Evolutionary conservation across 345 rosid species (phyloP), one percentile per base, ranked within the genome.

Genomic region (Leavenworthia alabamica): DNA sequence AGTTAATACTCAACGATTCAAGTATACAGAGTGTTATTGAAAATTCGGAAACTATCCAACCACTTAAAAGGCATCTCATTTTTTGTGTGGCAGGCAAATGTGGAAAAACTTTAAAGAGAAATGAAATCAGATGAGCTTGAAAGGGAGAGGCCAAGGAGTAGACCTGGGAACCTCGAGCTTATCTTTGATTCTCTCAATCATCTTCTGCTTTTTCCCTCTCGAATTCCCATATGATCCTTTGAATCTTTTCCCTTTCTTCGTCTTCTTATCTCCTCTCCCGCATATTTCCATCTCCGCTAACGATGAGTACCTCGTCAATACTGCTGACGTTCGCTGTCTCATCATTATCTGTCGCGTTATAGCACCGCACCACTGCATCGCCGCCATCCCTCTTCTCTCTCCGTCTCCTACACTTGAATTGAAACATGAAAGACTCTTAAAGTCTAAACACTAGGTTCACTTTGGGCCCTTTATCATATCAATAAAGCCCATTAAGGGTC

Each of bases 71-170:
- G 43, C 31, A 37, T 55, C 57, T 26, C n/a, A n/a, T n/a, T 17
- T 50, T 37, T 12, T 19, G 17, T 20, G n/a, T n/a, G n/a, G n/a
- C n/a, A n/a, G 11, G 13, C 35, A 47, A 46, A 45, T 1, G 49
- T 20, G 19, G 36, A 31, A 28, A 54, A 29, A 51, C 64, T 44
- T 29, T 63, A 37, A 5, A 19, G 35, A 22, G 40, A 48, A 16
- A 39, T 29, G 1, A 20, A 1, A 19, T 78, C 73, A 93, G 62
- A 89, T 86, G 81, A 93, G 89, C 83, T 87, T 93, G 84, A 93
- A 94, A 68, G 96, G 96, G 24, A 90, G 95, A 73, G 97, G 99
- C 99, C 96, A 94, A 32, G 99, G 97, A 47, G 96, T 94, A 29
- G 97, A 90, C 85, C 92, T 88, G 75, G 97, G 99, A 24, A 90